These are phyloP conservation scores for Lactuca sativa DNA, from an alignment of 129 eudicot genomes.

Conservation along the genomic window DNA sequence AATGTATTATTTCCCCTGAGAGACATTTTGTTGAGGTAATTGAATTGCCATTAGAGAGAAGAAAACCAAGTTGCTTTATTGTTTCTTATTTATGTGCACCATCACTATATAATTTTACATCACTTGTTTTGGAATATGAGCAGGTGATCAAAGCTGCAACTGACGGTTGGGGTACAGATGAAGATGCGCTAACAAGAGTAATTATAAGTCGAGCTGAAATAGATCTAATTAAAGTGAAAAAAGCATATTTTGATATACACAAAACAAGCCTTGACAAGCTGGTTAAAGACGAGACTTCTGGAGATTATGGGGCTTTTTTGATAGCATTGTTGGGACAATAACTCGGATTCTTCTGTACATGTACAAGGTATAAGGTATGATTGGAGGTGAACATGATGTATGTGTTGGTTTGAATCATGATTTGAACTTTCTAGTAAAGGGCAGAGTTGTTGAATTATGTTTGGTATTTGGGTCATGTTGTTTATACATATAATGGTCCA, in stretches of 20 bases:
- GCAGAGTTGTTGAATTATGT: slow-evolving; percentile 2
- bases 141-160: slow-evolving; percentile 53
- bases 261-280: slow-evolving; percentile 49
- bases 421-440: background rate
- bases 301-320: slow-evolving; percentile 54
- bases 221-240: slow-evolving; percentile 56
- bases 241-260: slow-evolving; percentile 35
- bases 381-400: background rate
- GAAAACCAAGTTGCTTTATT: background rate
- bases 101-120: background rate
- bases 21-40: slow-evolving; percentile 67
- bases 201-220: slow-evolving; percentile 69
- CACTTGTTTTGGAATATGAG: background rate
- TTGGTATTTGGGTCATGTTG: background rate
- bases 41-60: no score
- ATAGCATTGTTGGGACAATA: slow-evolving; percentile 56
- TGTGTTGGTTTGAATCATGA: background rate
- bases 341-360: background rate
- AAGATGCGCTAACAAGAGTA: slow-evolving; percentile 62
- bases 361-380: no score
- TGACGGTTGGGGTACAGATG: slow-evolving; percentile 68
- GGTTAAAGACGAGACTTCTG: slow-evolving; percentile 61
- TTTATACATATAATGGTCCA: background rate
- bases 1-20: slow-evolving; percentile 63
- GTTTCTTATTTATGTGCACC: background rate